These are phyloP conservation scores for Schoenoplectus tabernaemontani DNA, from an alignment of 202 grass and related monocot species.

Conservation along the genomic window DNA sequence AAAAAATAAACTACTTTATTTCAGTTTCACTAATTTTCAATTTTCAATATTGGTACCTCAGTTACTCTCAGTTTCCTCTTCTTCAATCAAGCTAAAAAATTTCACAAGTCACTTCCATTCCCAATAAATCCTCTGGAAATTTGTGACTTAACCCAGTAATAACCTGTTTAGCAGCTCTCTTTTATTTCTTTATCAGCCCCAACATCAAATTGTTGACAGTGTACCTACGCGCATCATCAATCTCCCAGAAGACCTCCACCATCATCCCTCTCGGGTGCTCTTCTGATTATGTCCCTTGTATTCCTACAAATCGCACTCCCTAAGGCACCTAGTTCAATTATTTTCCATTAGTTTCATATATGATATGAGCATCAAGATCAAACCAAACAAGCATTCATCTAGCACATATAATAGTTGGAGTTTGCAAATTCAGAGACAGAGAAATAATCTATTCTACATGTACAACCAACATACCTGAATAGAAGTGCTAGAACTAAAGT, in stretches of 20 bases:
- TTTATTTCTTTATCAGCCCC: too few relatives aligned
- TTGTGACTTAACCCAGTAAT: too few relatives aligned
- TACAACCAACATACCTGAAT: conserved; percentile 50
- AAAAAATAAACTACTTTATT: too few relatives aligned
- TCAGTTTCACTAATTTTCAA: too few relatives aligned
- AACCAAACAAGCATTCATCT: neutral
- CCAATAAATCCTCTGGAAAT: too few relatives aligned
- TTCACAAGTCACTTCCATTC: too few relatives aligned
- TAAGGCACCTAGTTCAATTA: conserved; percentile 62
- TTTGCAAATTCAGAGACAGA: neutral
- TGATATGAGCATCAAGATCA: too few relatives aligned
- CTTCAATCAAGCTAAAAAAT: too few relatives aligned
- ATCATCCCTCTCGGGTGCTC: conserved; percentile 78
- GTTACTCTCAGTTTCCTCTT: too few relatives aligned
- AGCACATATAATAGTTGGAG: neutral
- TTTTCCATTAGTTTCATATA: neutral
- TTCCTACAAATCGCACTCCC: conserved; percentile 75
- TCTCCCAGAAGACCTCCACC: conserved; percentile 93
- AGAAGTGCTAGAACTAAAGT: conserved; percentile 58
- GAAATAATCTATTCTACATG: neutral
- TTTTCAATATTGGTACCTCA: too few relatives aligned
- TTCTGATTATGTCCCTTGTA: conserved; percentile 70
- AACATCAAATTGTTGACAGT: too few relatives aligned
- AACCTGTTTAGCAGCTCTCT: too few relatives aligned
- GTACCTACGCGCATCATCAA: conserved; percentile 65